Evolutionary conservation across 73 alveolate genomes (phyloP), one percentile per base, ranked within the genome.

Genomic region (Paramecium octaurelia): DNA sequence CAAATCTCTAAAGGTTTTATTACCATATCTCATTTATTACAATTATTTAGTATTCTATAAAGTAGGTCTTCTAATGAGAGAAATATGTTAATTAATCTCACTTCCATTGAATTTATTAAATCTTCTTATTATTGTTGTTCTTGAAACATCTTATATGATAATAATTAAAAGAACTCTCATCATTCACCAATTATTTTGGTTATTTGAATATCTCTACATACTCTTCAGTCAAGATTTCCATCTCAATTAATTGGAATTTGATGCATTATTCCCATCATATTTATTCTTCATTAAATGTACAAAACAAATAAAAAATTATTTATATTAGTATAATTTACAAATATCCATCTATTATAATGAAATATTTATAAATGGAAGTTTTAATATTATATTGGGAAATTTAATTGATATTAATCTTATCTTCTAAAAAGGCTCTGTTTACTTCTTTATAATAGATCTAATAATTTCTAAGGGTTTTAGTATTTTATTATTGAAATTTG

Each of bases 11-110:
- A 96, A 98, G 23, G 99, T 99, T 93, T 97, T 97, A 90, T 98
- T 98, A 20, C 99, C 99, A 93, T 96, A 98, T 77, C 99, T 95
- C 98, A 95, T 96, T 36, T 99, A 99, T 71, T 96, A 96, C 96
- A 92, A n/a, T 96, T 92, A 8, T 99, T 98, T 24, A 99, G 99
- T 48, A 95, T 86, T 84, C 97, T 97, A 50, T 86, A 94, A 34
- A 98, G 94, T 91, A 89, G 68, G 44, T 88, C 42, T 43, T 89
- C 90, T n/a, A 89, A 70, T 12, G 71, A 31, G 71, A 0, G 0
- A 48, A 89, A 83, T 14, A 70, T 71, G 50, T 89, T 9, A 9
- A 44, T 58, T 80, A 42, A 44, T 35, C 36, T 4, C 43, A 10
- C 20, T 24, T 23, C 11, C 7, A 18, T 2, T 0, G 4, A n/a